Conservation (phyloP, 1,284 basidiomycete species). For the Leccinum solheimii region DNA sequence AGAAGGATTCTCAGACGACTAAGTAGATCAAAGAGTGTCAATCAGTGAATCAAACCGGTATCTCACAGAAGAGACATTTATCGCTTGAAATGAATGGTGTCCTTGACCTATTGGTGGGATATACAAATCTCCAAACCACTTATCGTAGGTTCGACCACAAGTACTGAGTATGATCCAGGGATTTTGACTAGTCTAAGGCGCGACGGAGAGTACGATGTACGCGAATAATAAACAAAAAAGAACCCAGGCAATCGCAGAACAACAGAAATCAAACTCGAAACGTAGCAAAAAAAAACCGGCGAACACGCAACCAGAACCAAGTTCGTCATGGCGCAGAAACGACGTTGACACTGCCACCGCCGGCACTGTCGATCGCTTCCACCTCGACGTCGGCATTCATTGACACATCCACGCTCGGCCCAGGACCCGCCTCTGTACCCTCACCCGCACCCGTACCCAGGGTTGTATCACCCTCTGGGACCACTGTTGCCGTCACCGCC, state of each 20-base stretch:
- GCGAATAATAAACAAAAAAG: neutral
- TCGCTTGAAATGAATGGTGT: too few species aligned
- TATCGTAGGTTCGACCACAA: too few species aligned
- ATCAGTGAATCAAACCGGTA: too few species aligned
- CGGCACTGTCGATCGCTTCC: constrained; percentile 1
- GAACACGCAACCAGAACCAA: neutral
- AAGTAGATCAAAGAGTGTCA: too few species aligned
- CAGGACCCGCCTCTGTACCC: neutral
- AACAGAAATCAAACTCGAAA: neutral
- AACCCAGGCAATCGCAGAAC: neutral
- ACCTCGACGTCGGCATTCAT: neutral
- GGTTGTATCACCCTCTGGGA: neutral
- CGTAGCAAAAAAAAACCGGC: neutral
- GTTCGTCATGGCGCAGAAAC: constrained; percentile 14
- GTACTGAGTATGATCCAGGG: too few species aligned
- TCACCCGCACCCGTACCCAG: neutral
- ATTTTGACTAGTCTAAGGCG: too few species aligned
- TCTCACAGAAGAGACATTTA: too few species aligned
- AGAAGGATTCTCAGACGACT: too few species aligned
- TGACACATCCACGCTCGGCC: neutral
- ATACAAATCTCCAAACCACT: too few species aligned
- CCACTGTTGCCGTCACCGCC: neutral
- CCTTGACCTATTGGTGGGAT: too few species aligned
- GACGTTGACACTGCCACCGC: neutral
- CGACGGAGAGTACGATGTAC: too few species aligned